A percentile compares a stretch with the other conserved stretches of the same genome.
These are phyloP conservation scores for Lodderomyces elongisporus DNA, from an alignment of 1,139 yeast species.

Conservation along the genomic window DNA sequence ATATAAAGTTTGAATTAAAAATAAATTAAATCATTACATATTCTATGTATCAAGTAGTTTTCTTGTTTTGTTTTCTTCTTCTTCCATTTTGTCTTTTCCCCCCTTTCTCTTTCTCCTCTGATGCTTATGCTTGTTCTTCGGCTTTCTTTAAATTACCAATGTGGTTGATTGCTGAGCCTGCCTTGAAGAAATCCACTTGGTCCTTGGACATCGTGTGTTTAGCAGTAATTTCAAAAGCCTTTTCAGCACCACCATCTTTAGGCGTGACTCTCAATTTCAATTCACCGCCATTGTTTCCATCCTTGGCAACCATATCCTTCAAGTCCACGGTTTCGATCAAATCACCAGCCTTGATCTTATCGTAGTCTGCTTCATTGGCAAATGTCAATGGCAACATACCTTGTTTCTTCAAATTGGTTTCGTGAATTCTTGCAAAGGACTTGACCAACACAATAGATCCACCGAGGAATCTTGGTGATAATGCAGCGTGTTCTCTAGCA, in stretches of 20 bases:
- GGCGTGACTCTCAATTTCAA: constrained; percentile 70
- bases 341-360: constrained; percentile 72
- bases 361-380: constrained; percentile 86
- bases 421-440: constrained; percentile 90
- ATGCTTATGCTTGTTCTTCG: too few species aligned
- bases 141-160: constrained; percentile 63
- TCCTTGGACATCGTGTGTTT: constrained; percentile 97
- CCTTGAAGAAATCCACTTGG: constrained; percentile 92
- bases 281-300: constrained; percentile 84
- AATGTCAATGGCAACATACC: constrained; percentile 94
- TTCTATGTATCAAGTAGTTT: too few species aligned
- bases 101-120: too few species aligned
- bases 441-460: constrained; percentile 86
- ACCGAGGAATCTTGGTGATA: constrained; percentile 90
- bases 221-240: constrained; percentile 62
- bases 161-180: constrained; percentile 93
- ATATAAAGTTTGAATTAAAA: too few species aligned
- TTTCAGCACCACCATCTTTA: constrained; percentile 48
- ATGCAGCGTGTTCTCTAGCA: constrained; percentile 98
- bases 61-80: too few species aligned
- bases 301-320: constrained; percentile 69
- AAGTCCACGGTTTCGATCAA: constrained; percentile 72
- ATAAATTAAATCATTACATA: too few species aligned
- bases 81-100: too few species aligned
- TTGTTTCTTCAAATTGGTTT: constrained; percentile 87